Evolutionary conservation across 148 eudicot species (phyloP), one percentile per base, ranked within the genome.

Genomic region (Silene uniflora): DNA sequence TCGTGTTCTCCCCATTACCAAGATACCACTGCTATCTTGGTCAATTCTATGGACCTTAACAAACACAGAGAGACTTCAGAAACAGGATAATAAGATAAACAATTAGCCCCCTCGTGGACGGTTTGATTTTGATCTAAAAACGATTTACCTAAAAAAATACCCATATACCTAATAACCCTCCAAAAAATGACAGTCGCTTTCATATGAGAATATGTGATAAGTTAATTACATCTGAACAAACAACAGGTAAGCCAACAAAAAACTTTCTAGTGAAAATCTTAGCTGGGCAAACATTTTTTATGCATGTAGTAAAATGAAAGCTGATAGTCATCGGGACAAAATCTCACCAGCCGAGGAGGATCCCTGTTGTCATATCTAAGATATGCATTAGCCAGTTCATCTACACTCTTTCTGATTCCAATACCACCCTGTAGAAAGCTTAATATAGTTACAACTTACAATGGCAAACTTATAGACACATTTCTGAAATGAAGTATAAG

Each of bases 1-100:
- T 79, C 91, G 92, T 24, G 98, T 87, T 82, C 99, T 89, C 70
- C 98, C 99, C 98, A 96, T 86, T 70, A 96, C 91, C 90, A 96
- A 86, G 76, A 96, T 84, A 76, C 99, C 99, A 77, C 99, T 96
- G 79, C 97, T 88, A 84, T 92, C 99, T 81, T 92, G 87, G 83
- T 96, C 99, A 71, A 96, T 97, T 76, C 99, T 90, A 86, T 96
- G 99, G 73, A 96, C 98, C 99, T 96, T 73, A 52, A 42, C 84
- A 84, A 54, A 80, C 65, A 69, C 58, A 73, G 56, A 54, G 22
- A 62, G 62, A 82, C 22, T 23, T 55, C 56, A 71, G 65, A 13
- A 73, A 67, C 39, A 72, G 9, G 27, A 56, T 44, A 17, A 1
- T 21, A 14, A 23, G 55, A n/a, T 21, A 61, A 61, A 72, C 4